phyloP scores from a whole-genome alignment of 1,284 basidiomycete genomes.

The Malassezia slooffiae region DNA sequence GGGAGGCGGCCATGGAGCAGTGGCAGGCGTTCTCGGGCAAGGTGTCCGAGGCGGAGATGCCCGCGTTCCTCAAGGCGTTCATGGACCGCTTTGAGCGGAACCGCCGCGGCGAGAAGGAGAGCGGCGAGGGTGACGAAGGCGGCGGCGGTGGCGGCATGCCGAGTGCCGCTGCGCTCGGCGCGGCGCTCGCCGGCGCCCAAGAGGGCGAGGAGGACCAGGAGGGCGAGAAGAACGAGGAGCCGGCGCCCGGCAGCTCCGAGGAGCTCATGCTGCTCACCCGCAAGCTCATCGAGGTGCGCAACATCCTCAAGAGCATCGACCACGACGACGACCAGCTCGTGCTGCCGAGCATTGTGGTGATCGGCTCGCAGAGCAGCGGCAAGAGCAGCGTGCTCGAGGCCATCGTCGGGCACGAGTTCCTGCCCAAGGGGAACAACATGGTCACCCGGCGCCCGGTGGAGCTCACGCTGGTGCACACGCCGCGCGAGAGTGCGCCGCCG shows the following conservation, averaged over 20 bases:
- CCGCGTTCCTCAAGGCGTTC: conserved; percentile 17
- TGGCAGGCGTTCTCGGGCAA: conserved; percentile 13
- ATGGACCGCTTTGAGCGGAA: background rate
- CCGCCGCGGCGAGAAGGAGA: background rate
- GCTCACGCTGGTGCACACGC: conserved; percentile 83
- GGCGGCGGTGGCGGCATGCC: conserved; percentile 7
- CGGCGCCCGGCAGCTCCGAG: conserved; percentile 19
- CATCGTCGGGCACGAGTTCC: conserved; percentile 93
- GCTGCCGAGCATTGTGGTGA: conserved; percentile 91
- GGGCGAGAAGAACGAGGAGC: conserved; percentile 5
- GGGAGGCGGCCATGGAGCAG: conserved; percentile 22
- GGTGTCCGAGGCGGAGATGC: conserved; percentile 13
- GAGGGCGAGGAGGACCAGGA: conserved; percentile 6
- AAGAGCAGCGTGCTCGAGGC: conserved; percentile 96
- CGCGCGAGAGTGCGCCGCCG: conserved; percentile 43
- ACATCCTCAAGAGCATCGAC: conserved; percentile 84
- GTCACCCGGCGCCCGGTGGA: conserved; percentile 96
- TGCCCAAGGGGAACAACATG: conserved; percentile 99
- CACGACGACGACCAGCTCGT: conserved; percentile 71
- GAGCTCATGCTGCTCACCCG: conserved; percentile 77
- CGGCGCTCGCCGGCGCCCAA: conserved; percentile 3
- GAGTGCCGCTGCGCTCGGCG: conserved; percentile 19
- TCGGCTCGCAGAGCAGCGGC: conserved; percentile 93
- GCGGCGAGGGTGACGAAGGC: background rate
- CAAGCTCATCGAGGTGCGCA: conserved; percentile 91